Evolutionary conservation across 176 grass and related monocot genomes (phyloP).

Genomic region (Phoenix dactylifera): DNA sequence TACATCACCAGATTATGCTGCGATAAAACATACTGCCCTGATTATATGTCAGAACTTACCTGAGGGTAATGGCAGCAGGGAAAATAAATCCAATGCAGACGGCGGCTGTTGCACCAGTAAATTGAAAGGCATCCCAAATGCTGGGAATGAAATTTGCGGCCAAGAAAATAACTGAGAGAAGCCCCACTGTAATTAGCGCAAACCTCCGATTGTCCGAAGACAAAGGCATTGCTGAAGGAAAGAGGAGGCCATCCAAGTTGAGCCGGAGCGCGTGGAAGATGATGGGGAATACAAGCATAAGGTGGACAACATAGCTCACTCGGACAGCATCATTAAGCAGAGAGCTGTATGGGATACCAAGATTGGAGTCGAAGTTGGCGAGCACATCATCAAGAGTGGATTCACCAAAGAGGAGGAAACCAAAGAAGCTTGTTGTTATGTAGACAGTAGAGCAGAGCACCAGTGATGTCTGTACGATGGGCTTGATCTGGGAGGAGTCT

Average conservation of each 20-base stretch:
- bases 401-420: slow-evolving; percentile 86
- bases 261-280: slow-evolving; percentile 91
- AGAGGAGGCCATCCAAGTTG: slow-evolving; percentile 83
- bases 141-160: slow-evolving; percentile 94
- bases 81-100: slow-evolving; percentile 97
- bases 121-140: slow-evolving; percentile 97
- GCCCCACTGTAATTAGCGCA: slow-evolving; percentile 37
- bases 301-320: slow-evolving; percentile 83
- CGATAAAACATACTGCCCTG: too few species aligned
- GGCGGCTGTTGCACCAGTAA: slow-evolving; percentile 92
- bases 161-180: slow-evolving; percentile 66
- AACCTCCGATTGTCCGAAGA: slow-evolving; percentile 68
- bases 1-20: too few species aligned
- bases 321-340: slow-evolving; percentile 68
- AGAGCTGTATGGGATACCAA: slow-evolving; percentile 83
- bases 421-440: slow-evolving; percentile 79
- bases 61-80: slow-evolving; percentile 73
- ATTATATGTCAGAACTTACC: slow-evolving; percentile 26
- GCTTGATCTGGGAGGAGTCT: slow-evolving; percentile 73
- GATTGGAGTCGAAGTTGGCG: slow-evolving; percentile 83
- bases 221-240: slow-evolving; percentile 42
- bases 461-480: slow-evolving; percentile 69
- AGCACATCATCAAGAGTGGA: slow-evolving; percentile 81
- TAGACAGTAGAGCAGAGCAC: slow-evolving; percentile 73
- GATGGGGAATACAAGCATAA: slow-evolving; percentile 98